Evolutionary conservation across 2,329 filamentous ascomycete genomes (phyloP), one percentile per base, ranked within the genome.

Genomic region (Hypoxylon sp.): DNA sequence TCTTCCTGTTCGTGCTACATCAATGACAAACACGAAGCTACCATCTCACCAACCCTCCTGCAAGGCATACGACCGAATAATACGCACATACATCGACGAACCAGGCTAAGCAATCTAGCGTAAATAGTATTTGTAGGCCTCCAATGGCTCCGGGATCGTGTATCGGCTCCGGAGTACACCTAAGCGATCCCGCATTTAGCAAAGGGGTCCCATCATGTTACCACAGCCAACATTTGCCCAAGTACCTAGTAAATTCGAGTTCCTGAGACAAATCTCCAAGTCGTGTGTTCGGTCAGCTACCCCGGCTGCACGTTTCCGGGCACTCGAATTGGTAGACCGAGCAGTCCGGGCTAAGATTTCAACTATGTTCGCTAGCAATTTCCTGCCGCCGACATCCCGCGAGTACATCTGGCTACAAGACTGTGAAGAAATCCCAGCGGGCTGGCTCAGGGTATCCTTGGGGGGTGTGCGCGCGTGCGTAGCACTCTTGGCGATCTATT

Each of bases 1-100:
- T 41, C 7, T n/a, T 41, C 54, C 51, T 58, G 7, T 17, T 20
- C 19, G 20, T 34, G 41, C 11, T 19, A 50, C 62, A 62, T 61
- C 59, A 59, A 68, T 59, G 46, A 51, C 61, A 62, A 62, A 62
- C 62, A 68, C 62, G 62, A 62, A 49, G 58, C 62, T 53, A 58
- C 56, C 48, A 54, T 63, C 53, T 62, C 49, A 54, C 50, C 65
- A 62, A 50, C 56, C 49, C 54, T 26, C 26, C 26, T 49, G 48
- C 37, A 50, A 49, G 22, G 28, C 41, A 43, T 41, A 62, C 59
- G 43, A 54, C 20, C 17, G 50, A 46, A 41, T 47, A 24, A 34
- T 61, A 61, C 11, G 28, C 52, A 50, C 52, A n/a, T 26, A 46
- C 48, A 24, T 15, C 46, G 47, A 48, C 56, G 34, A 59, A 52